Evolutionary conservation across 2,329 filamentous ascomycete genomes (phyloP), one percentile per base, ranked within the genome.

Genomic region (Hypoxylon sp.): DNA sequence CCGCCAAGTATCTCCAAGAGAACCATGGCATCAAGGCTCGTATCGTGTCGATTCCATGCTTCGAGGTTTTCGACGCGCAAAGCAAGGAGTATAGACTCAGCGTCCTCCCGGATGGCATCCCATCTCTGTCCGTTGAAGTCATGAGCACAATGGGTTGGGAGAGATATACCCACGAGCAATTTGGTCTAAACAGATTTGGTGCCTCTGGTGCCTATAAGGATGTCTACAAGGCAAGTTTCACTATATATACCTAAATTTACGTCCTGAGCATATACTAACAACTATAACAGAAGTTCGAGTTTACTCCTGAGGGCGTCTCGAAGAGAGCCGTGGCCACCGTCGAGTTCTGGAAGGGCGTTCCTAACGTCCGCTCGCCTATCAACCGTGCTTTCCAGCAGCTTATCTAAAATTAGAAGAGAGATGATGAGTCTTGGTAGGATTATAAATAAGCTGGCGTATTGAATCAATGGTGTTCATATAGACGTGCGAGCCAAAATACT

Each of bases 81-180:
- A 78, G 87, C 82, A 97, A 98, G 91, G 94, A 95, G 74, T 99
- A 99, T 91, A 91, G 91, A 81, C 91, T 99, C 75, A 92, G 90
- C 74, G 92, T 97, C 74, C 90, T 99, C 71, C 96, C 95, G 77
- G 94, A 98, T 81, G 94, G 94, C 74, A 95, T 98, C 80, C 95
- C 96, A 74, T 90, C 94, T 70, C 83, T 99, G 83, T 97, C 93
- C 63, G 92, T 99, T 75, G 96, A 99, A 88, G 94, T 94, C 81
- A 97, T 97, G 93, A 92, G 89, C 83, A 99, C 96, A 75, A 91
- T 98, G 84, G 96, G 96, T 76, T 99, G 96, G 96, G 94, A 98
- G 89, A 92, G 95, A 83, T 99, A 98, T 86, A 93, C 94, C 67
- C 95, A 99, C 85, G 96, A 99, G 90, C 96, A 99, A 87, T 99